Base-by-base conservation (phyloP, 1,284 basidiomycete genomes). In the Hymenochaete sp. region DNA sequence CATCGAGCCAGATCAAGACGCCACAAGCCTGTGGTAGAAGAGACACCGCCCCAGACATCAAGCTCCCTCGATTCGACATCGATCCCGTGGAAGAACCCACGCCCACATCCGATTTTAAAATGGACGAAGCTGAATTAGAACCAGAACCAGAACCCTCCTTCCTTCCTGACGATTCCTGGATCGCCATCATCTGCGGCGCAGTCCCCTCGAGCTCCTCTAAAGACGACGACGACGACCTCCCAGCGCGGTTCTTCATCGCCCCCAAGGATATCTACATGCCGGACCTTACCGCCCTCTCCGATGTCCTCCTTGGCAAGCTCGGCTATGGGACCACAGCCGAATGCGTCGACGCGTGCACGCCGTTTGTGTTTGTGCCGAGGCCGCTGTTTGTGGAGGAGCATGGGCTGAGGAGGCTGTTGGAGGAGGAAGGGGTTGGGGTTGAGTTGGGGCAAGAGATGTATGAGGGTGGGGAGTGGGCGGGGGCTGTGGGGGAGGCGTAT, bases 371-470 rank as follows among this genome's bases (percentile, higher is more conserved):
- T 57, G 77, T 87, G 8, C 78, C 83, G 2, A 70, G 84, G 2
- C 83, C 83, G 1, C 65, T 87, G 25, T 87, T 89, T 53, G 75
- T 87, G 38, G 84, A 87, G 57, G 84, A 88, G 56, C 77, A 82
- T 54, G 84, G 84, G 3, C 64, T 89, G 28, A 73, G 76, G 2
- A 63, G 79, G 9, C 64, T 82, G 19, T 73, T 88, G 27, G 65
- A 73, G 31, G 62, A 63, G 33, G 72, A 76, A 45, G 80, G 80
- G 8, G 72, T 77, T 5, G 80, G 80, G 10, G 65, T 83, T 10
- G 80, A 84, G 59, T 69, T 87, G 32, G 65, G 71, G 13, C 70
- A 79, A 11, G 63, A 68, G 18, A 63, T 67, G 13, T 87, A 85
- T 55, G 83, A 87, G 59, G 67, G 63, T 16, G 83, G 83, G 4